Base-by-base conservation (phyloP, 2,329 filamentous ascomycete genomes). In the Aspergillus pseudotamarii region DNA sequence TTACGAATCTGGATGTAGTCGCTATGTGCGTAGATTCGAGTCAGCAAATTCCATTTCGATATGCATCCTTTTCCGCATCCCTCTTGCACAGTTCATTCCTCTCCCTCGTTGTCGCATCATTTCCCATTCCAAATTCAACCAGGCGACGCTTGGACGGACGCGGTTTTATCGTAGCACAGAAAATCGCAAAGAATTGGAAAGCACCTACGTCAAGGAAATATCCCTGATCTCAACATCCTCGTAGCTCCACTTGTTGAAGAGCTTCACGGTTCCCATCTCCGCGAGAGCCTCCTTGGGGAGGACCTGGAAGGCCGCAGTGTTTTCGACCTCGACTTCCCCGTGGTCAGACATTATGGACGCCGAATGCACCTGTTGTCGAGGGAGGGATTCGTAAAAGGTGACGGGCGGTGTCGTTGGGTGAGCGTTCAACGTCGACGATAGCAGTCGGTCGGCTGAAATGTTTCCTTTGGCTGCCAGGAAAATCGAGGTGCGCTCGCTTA, bases 1-100 rank as follows among this genome's bases (percentile, higher is more conserved):
- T 94, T 90, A 83, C 95, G 93, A 88, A 99, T 97, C 86, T 97
- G 95, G 84, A 99, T 95, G 89, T 99, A 99, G 84, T 99, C 95
- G 88, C 95, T 99, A 79, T 78, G 73, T 65, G 65, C 61, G 61
- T 64, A 62, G 61, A 65, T 60, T 66, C 64, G 61, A 63, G 73
- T 79, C 69, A 79, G 76, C 69, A 73, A 59, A 67, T 64, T 60
- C 69, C 64, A 60, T 66, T 58, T 43, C 38, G 60, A 46, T 16
- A 34, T 51, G 54, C 48, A 23, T 57, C 55, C 43, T 51, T 26
- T 46, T 57, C 58, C 64, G 57, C 66, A 64, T 63, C 61, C 61
- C 50, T 30, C 28, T 51, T 43, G 60, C 45, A 59, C 38, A 50
- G 38, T 57, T 36, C 57, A 60, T 55, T 62, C 48, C 16, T 43